phyloP scores from a whole-genome alignment of 2,329 filamentous ascomycete species.

The Calonectria ilicicola region DNA sequence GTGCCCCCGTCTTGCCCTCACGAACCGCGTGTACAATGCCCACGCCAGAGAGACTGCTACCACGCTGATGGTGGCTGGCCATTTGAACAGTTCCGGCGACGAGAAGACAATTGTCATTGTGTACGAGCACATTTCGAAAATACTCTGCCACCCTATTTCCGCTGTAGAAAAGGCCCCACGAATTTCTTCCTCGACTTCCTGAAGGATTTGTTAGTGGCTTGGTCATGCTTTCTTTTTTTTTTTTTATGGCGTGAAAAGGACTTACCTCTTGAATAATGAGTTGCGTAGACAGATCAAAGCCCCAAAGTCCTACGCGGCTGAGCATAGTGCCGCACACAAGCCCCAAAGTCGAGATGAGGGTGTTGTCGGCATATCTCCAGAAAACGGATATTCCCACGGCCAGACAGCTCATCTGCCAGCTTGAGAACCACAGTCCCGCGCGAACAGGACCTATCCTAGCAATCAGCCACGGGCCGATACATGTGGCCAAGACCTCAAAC shows the following conservation, averaged over 20 bases:
- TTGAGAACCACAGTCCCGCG: constrained; percentile 78
- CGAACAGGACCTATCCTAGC: constrained; percentile 67
- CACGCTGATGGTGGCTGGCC: constrained; percentile 70
- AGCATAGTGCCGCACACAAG: constrained; percentile 64
- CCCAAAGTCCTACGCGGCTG: constrained; percentile 71
- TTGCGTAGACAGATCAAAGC: constrained; percentile 71
- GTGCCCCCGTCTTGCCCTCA: constrained; percentile 47
- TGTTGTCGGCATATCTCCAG: constrained; percentile 43
- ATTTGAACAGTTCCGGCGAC: constrained; percentile 72
- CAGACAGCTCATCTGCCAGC: constrained; percentile 73
- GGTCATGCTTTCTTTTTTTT: background rate
- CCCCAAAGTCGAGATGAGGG: constrained; percentile 56
- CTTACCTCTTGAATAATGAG: constrained; percentile 71
- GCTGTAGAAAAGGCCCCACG: constrained; percentile 78
- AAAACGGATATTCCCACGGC: constrained; percentile 58
- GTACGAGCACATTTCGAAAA: constrained; percentile 77
- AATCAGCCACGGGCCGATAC: constrained; percentile 69
- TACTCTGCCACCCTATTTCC: constrained; percentile 76
- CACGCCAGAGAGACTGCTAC: constrained; percentile 57
- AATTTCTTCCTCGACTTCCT: constrained; percentile 66
- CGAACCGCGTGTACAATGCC: constrained; percentile 46
- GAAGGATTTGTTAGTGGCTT: background rate
- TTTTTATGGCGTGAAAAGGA: background rate
- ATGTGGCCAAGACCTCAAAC: constrained; percentile 72
- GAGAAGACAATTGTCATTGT: constrained; percentile 74